Evolutionary conservation across 2,329 filamentous ascomycete species (phyloP), one percentile per base, ranked within the genome.

Genomic region (Diaporthe ampelina): DNA sequence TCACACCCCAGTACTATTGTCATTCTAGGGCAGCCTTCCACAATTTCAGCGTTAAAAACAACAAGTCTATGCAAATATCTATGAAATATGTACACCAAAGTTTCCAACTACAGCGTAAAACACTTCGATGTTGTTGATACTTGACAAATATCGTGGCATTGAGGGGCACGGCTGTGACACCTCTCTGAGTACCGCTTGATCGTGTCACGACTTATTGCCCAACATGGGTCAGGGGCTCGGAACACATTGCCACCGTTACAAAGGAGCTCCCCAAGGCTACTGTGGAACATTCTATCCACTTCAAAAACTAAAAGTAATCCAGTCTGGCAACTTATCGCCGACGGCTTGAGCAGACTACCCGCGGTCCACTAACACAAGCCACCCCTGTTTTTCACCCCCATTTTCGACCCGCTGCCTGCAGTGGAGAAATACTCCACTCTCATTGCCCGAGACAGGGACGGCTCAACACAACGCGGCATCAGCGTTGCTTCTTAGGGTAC

Each of bases 371-470:
- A 29, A 15, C 45, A 21, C 32, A 40, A 13, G 29, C 4, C 29
- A 54, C 48, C 63, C 63, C 32, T 68, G 63, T 32, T 10, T 26
- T 13, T 45, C 32, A 72, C 58, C 70, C 70, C 70, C 70, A 72
- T 72, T 72, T 72, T 54, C 70, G 70, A 72, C 58, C 57, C 24
- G 45, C 24, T 54, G 50, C 21, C 63, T 68, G 13, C 32, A 54
- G 70, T 45, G 45, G 70, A 63, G 48, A 29, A 29, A 43, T 40
- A 8, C 29, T 45, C 70, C 57, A 43, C 70, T 54, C 32, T 57
- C 29, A 43, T 32, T 56, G 17, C 63, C 63, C 48, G 48, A 40
- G 45, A 67, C 63, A 67, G 1, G 11, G 29, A 35, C 61, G 45
- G 19, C 61, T 35, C 26, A 67, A 52, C 11, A 67, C 19, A 45